Percentiles rank a stretch among this genome's conserved stretches.
These are phyloP conservation scores for Colletotrichum godetiae DNA, from an alignment of 2,329 filamentous ascomycete species.

Conservation along the genomic window DNA sequence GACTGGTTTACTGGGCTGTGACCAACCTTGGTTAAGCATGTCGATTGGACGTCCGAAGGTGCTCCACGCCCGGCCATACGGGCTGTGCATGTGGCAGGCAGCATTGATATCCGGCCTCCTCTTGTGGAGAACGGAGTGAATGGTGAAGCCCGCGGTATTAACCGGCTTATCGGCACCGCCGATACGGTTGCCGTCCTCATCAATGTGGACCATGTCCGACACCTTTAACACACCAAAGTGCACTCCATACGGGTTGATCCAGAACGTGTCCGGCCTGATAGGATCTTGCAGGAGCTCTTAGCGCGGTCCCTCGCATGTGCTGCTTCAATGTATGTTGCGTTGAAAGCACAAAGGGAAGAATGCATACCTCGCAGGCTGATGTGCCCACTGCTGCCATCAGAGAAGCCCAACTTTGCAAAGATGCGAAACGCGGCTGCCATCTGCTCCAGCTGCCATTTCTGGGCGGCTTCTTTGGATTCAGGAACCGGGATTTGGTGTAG, in stretches of 20 bases:
- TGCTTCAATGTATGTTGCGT: too few species aligned
- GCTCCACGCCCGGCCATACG: slow-evolving; percentile 73
- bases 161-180: slow-evolving; percentile 68
- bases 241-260: slow-evolving; percentile 68
- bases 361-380: slow-evolving; percentile 50
- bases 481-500: slow-evolving; percentile 33
- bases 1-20: accelerated
- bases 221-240: slow-evolving; percentile 75
- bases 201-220: slow-evolving; percentile 74
- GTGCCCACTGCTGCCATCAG: slow-evolving; percentile 59
- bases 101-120: slow-evolving; percentile 72
- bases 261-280: slow-evolving; percentile 48
- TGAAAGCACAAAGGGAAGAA: too few species aligned
- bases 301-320: not conserved
- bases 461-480: slow-evolving; percentile 40
- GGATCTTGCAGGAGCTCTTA: slow-evolving; percentile 39
- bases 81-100: slow-evolving; percentile 74
- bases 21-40: slow-evolving; percentile 68
- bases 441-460: slow-evolving; percentile 51
- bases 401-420: slow-evolving; percentile 57
- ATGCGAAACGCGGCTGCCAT: slow-evolving; percentile 60
- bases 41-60: slow-evolving; percentile 71
- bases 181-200: slow-evolving; percentile 67
- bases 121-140: slow-evolving; percentile 74
- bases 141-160: slow-evolving; percentile 76